A percentile compares a stretch with the other conserved stretches of the same genome.
Evolutionary conservation across 164 flowering plant genomes (phyloP).

Genomic region (Aristolochia californica): DNA sequence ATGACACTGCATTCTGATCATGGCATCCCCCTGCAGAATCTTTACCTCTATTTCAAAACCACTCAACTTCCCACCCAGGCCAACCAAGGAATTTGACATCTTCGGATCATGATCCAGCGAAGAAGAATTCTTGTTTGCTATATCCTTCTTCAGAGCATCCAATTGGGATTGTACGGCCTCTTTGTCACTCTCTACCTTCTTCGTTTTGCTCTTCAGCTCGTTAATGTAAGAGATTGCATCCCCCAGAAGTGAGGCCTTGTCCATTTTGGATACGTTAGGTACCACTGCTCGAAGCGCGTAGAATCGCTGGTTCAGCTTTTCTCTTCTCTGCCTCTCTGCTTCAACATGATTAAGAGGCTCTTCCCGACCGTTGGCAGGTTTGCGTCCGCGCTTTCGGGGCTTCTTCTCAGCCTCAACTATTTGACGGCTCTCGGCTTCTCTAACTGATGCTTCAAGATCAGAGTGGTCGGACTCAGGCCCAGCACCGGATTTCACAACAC

Average conservation of each 20-base stretch:
- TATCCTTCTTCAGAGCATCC: conserved; percentile 45
- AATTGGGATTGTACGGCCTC: conserved; percentile 45
- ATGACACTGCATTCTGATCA: conserved; percentile 58
- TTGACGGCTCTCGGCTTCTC: conserved; percentile 56
- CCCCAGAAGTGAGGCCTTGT: conserved; percentile 86
- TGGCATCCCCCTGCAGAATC: conserved; percentile 75
- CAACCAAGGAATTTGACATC: conserved; percentile 1
- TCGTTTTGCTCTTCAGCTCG: conserved; percentile 55
- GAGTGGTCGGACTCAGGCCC: conserved; percentile 69
- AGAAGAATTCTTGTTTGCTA: conserved; percentile 15
- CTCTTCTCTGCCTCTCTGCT: conserved; percentile 91
- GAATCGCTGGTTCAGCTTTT: conserved; percentile 91
- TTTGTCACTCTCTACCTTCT: conserved; percentile 37
- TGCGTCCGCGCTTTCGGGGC: conserved; percentile 80
- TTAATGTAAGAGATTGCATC: conserved; percentile 81
- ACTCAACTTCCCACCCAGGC: conserved; percentile 4
- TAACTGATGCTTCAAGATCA: conserved; percentile 74
- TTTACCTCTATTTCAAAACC: conserved; percentile 75
- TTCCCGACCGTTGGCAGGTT: conserved; percentile 90
- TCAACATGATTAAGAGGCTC: conserved; percentile 95
- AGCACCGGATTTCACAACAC: conserved; percentile 26
- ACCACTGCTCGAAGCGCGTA: conserved; percentile 89
- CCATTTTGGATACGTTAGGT: conserved; percentile 96
- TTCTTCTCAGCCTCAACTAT: conserved; percentile 49
- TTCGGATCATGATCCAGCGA: neutral